Evolutionary conservation across 1,284 basidiomycete species (phyloP).

Genomic region (Pulveroboletus sp.): DNA sequence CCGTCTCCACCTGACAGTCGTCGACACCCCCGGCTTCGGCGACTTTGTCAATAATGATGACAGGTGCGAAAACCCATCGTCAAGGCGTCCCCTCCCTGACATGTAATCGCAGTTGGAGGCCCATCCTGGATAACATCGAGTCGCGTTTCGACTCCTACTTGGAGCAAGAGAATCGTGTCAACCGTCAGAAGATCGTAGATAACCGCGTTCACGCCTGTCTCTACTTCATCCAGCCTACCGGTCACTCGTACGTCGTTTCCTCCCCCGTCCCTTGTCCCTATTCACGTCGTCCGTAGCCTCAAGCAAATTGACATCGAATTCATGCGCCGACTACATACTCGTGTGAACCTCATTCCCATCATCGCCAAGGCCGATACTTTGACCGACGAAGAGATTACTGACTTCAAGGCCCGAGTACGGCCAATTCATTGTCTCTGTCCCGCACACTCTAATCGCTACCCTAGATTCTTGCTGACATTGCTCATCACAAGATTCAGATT

Average conservation of each 20-base stretch:
- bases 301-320: conserved; percentile 98
- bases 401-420: conserved; percentile 88
- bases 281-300: conserved; percentile 52
- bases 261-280: not conserved
- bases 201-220: conserved; percentile 93
- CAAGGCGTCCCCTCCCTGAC: conserved; percentile 11
- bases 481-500: conserved; percentile 91
- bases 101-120: conserved; percentile 77
- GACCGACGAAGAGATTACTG: conserved; percentile 90
- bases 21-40: conserved; percentile 95
- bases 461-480: conserved; percentile 90
- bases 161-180: conserved; percentile 97
- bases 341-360: conserved; percentile 96
- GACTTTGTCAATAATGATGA: conserved; percentile 99
- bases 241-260: conserved; percentile 78
- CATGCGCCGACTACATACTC: conserved; percentile 93
- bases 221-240: conserved; percentile 97
- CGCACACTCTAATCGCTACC: not conserved
- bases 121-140: conserved; percentile 96
- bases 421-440: not conserved
- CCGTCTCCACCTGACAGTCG: conserved; percentile 92
- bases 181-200: conserved; percentile 83
- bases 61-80: conserved; percentile 53
- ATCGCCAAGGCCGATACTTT: conserved; percentile 96
- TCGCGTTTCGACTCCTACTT: conserved; percentile 94